phyloP scores from a whole-genome alignment of 768 basidiomycete genomes.

The Cubamyces lactineus region DNA sequence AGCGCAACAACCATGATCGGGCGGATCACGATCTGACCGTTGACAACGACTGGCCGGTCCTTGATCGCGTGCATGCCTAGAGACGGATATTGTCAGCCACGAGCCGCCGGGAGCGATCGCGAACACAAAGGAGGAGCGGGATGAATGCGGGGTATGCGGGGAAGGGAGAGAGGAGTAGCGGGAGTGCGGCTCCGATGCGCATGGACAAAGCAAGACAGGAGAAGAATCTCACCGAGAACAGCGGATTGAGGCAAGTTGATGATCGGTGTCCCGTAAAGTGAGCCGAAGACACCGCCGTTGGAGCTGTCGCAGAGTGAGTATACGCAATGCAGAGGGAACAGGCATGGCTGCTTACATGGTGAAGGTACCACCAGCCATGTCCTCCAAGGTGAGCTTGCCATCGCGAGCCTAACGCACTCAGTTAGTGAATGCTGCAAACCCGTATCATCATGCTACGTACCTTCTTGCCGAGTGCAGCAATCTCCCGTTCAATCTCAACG shows the following conservation, averaged over 20 bases:
- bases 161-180: background rate
- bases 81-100: background rate
- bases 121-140: background rate
- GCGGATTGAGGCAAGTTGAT: conserved; percentile 97
- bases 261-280: conserved; percentile 97
- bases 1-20: conserved; percentile 96
- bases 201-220: background rate
- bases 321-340: background rate
- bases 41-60: conserved; percentile 85
- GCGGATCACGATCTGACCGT: conserved; percentile 94
- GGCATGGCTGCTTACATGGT: conserved; percentile 71
- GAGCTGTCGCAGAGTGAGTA: conserved; percentile 56
- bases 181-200: conserved; percentile 10
- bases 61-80: conserved; percentile 94
- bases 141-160: conserved; percentile 6
- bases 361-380: conserved; percentile 99
- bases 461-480: conserved; percentile 90
- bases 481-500: conserved; percentile 91
- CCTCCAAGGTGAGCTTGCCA: conserved; percentile 93
- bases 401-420: conserved; percentile 68
- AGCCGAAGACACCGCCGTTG: conserved; percentile 98
- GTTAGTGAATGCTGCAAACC: background rate
- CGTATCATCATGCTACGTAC: conserved; percentile 35
- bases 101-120: background rate
- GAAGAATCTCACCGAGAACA: conserved; percentile 67